phyloP scores from a whole-genome alignment of 306 rosid genomes.

The Styphnolobium japonicum region DNA sequence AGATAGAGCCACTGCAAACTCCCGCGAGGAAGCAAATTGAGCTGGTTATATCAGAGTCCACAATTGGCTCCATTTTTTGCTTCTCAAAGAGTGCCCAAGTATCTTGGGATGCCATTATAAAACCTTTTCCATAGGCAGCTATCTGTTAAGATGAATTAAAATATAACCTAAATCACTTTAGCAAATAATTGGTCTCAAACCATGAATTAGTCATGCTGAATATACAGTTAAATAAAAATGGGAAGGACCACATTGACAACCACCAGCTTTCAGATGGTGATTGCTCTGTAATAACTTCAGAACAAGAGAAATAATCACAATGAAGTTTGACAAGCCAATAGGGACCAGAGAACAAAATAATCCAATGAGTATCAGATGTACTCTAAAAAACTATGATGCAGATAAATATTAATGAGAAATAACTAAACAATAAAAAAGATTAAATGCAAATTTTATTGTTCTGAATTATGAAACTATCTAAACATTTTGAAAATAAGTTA shows the following conservation, averaged over 20 bases:
- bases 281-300: background rate
- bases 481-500: background rate
- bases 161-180: background rate
- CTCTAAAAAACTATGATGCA: background rate
- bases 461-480: background rate
- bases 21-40: constrained; percentile 92
- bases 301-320: background rate
- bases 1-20: constrained; percentile 87
- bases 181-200: background rate
- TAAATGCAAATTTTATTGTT: background rate
- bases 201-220: background rate
- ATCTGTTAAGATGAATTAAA: constrained; percentile 46
- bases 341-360: constrained; percentile 30
- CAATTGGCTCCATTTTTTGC: constrained; percentile 56
- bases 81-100: constrained; percentile 81
- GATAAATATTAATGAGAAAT: background rate
- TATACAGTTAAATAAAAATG: background rate
- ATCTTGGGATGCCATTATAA: constrained; percentile 81
- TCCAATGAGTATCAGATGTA: constrained; percentile 21
- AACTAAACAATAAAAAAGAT: background rate
- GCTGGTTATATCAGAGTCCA: constrained; percentile 87
- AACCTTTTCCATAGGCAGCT: constrained; percentile 80
- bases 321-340: constrained; percentile 13
- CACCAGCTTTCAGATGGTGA: constrained; percentile 32
- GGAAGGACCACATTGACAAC: constrained; percentile 6